These are phyloP conservation scores for Fusarium sp. DNA, from an alignment of 2,329 filamentous ascomycete genomes.

Conservation along the genomic window DNA sequence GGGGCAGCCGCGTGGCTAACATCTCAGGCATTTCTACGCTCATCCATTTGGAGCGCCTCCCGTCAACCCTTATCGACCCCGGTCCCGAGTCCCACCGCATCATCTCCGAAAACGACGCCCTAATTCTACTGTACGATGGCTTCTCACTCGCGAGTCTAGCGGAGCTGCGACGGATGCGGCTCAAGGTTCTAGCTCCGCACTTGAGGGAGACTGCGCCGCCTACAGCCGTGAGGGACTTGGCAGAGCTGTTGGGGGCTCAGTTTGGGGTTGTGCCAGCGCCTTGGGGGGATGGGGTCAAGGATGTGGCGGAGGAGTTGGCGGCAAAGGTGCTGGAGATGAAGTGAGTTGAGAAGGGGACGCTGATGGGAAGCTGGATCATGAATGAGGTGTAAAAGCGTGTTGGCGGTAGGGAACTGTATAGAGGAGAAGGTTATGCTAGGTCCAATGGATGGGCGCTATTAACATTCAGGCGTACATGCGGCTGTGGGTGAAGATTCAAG, in stretches of 20 bases:
- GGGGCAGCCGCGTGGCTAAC: conserved; percentile 23
- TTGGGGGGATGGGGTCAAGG: conserved; percentile 35
- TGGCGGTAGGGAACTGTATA: neutral
- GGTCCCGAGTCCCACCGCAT: conserved; percentile 12
- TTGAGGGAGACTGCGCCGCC: conserved; percentile 8
- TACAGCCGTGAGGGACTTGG: conserved; percentile 26
- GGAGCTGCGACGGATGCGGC: conserved; percentile 22
- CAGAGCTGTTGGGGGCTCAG: conserved; percentile 18
- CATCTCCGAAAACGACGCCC: conserved; percentile 25
- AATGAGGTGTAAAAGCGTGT: neutral
- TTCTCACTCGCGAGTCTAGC: conserved; percentile 16
- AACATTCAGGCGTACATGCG: no score
- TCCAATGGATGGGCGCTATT: no score
- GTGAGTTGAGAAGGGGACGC: conserved; percentile 10
- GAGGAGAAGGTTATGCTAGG: neutral
- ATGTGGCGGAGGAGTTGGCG: conserved; percentile 34
- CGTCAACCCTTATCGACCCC: conserved; percentile 23
- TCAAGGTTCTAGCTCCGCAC: conserved; percentile 16
- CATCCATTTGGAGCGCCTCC: conserved; percentile 30
- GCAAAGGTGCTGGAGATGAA: conserved; percentile 22
- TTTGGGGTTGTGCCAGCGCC: conserved; percentile 33
- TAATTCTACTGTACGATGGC: conserved; percentile 32
- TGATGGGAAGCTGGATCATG: conserved; percentile 7
- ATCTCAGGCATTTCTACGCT: conserved; percentile 19
- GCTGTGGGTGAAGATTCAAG: no score